These are phyloP conservation scores for Schwanniomyces polymorphus DNA, from an alignment of 805 yeast genomes.

Conservation along the genomic window DNA sequence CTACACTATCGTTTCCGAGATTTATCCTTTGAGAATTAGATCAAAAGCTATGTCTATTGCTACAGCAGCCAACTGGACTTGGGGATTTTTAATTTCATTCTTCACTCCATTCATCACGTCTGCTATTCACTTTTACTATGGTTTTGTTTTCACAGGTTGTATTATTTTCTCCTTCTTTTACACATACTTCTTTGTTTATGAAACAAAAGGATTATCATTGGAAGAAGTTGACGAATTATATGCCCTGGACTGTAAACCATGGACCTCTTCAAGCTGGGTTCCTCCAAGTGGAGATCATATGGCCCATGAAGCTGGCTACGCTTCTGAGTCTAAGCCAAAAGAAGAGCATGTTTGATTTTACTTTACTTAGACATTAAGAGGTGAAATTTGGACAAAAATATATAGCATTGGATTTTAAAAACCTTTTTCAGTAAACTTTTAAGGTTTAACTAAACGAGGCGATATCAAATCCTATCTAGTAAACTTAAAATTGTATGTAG, in stretches of 20 bases:
- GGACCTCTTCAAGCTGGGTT: constrained; percentile 48
- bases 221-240: constrained; percentile 80
- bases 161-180: constrained; percentile 62
- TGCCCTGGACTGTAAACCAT: constrained; percentile 35
- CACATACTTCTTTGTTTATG: constrained; percentile 70
- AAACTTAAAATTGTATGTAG: no score
- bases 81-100: constrained; percentile 62
- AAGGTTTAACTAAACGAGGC: no score
- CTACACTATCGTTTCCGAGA: constrained; percentile 63
- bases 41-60: constrained; percentile 64
- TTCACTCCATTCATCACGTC: constrained; percentile 65
- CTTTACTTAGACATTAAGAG: no score
- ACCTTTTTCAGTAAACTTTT: no score
- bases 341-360: constrained; percentile 20
- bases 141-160: constrained; percentile 67
- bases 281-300: constrained; percentile 44
- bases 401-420: no score
- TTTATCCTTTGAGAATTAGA: constrained; percentile 66
- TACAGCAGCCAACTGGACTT: constrained; percentile 63
- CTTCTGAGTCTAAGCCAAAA: constrained; percentile 31
- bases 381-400: no score
- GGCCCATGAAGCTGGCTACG: constrained; percentile 38
- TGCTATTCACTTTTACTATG: constrained; percentile 62
- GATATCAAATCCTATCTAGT: no score
- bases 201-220: constrained; percentile 77